Evolutionary conservation across 2,329 filamentous ascomycete genomes (phyloP).

Genomic region (Geosmithia flava): DNA sequence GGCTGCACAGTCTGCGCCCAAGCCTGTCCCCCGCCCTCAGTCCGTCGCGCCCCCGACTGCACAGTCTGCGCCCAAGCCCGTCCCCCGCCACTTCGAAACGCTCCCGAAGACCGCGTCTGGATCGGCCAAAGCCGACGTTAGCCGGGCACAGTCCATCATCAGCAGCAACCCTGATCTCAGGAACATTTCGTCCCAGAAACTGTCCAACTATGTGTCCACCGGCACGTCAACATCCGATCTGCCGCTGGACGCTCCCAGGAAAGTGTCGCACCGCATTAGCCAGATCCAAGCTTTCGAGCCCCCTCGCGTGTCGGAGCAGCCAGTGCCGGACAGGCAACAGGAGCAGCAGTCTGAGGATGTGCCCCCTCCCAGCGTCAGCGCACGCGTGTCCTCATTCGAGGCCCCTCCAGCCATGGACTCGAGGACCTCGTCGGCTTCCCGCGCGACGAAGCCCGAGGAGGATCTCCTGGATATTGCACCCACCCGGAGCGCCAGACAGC

Average conservation of each 20-base stretch:
- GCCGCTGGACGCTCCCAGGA: conserved; percentile 27
- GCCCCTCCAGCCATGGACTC: conserved; percentile 10
- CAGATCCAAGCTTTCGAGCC: conserved; percentile 10
- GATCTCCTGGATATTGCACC: conserved; percentile 40
- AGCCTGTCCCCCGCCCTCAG: conserved; percentile 13
- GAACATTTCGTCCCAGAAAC: conserved; percentile 36
- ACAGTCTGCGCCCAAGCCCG: neutral
- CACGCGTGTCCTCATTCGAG: conserved; percentile 12
- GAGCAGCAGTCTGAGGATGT: conserved; percentile 8
- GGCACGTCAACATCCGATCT: conserved; percentile 70
- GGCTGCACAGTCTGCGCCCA: conserved; percentile 4
- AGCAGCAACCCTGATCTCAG: conserved; percentile 49
- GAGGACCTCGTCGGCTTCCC: conserved; percentile 36
- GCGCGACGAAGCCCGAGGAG: conserved; percentile 56
- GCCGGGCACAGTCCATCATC: conserved; percentile 51
- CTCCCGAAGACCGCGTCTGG: conserved; percentile 25
- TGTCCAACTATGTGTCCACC: conserved; percentile 35
- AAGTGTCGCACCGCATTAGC: conserved; percentile 1
- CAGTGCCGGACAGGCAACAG: neutral
- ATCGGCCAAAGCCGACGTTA: conserved; percentile 34
- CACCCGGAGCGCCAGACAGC: conserved; percentile 30
- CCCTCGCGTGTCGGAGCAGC: conserved; percentile 7
- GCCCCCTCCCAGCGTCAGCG: conserved; percentile 5
- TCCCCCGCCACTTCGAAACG: neutral
- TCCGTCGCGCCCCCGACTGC: conserved; percentile 13